Conservation (phyloP, 345 rosid genomes). For the Sapria himalayana region DNA sequence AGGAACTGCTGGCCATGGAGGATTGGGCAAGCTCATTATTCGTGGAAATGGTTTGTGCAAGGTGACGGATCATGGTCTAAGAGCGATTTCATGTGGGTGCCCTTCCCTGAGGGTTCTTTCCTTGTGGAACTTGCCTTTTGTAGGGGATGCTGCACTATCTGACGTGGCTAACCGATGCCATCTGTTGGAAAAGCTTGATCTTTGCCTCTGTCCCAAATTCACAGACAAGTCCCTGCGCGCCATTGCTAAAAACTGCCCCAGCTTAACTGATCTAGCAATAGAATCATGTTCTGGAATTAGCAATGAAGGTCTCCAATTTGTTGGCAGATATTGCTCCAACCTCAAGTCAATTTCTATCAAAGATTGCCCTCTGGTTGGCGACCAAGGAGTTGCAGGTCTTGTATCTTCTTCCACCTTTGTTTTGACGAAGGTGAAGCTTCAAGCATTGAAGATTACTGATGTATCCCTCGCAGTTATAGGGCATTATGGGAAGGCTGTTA, state of each 20-base stretch:
- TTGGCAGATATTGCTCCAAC: constrained; percentile 33
- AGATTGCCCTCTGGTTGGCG: constrained; percentile 55
- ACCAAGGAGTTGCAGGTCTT: constrained; percentile 43
- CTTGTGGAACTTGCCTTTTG: constrained; percentile 38
- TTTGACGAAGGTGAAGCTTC: constrained; percentile 41
- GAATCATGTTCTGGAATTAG: constrained; percentile 42
- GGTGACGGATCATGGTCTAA: constrained; percentile 35
- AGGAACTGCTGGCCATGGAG: constrained; percentile 42
- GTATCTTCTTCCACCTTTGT: constrained; percentile 24
- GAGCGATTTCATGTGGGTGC: constrained; percentile 37
- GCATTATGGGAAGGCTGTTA: constrained; percentile 37
- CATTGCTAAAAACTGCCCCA: constrained; percentile 36
- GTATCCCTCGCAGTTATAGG: constrained; percentile 58
- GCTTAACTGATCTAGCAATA: constrained; percentile 27
- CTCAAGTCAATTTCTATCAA: constrained; percentile 36
- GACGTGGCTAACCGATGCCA: constrained; percentile 39
- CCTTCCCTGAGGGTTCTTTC: constrained; percentile 46
- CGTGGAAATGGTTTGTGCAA: constrained; percentile 29
- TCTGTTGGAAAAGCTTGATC: constrained; percentile 50
- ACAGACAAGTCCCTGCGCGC: constrained; percentile 42
- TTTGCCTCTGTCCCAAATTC: constrained; percentile 33
- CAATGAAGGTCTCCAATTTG: constrained; percentile 39
- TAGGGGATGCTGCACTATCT: constrained; percentile 35
- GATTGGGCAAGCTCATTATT: constrained; percentile 47
- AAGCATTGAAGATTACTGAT: constrained; percentile 50